A percentile compares a stretch with the other conserved stretches of the same genome.
Conservation (phyloP, 305 asterid species). For the Solanum aculeatissimum region DNA sequence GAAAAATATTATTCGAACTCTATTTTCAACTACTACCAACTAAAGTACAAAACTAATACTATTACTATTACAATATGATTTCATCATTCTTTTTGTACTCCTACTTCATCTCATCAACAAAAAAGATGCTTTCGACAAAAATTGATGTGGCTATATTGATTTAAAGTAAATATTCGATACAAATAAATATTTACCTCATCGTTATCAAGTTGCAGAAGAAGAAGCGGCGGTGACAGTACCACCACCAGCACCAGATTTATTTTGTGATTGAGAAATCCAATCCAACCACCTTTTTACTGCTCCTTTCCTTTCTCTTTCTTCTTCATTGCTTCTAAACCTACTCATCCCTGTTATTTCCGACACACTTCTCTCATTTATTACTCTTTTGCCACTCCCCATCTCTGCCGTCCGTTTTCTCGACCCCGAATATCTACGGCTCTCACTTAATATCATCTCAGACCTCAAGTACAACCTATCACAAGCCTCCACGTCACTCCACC, state of each 20-base stretch:
- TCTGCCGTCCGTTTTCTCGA: neutral
- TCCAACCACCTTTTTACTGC: conserved; percentile 68
- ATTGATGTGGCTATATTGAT: neutral
- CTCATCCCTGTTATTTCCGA: conserved; percentile 79
- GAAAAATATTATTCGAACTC: neutral
- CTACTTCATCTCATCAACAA: neutral
- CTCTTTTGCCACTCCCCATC: conserved; percentile 27
- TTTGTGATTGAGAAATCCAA: conserved; percentile 67
- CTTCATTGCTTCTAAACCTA: conserved; percentile 49
- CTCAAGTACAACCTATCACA: conserved; percentile 38
- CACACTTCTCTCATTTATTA: conserved; percentile 66
- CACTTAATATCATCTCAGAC: conserved; percentile 43
- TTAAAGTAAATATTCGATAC: neutral
- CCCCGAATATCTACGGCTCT: conserved; percentile 10
- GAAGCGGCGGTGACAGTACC: neutral
- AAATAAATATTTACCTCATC: neutral
- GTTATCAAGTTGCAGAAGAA: neutral
- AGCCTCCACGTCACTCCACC: conserved; percentile 77
- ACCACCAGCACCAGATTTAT: neutral
- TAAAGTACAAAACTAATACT: neutral
- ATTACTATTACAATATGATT: neutral
- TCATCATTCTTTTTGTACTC: neutral
- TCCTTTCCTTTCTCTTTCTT: conserved; percentile 28
- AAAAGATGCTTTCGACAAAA: neutral
- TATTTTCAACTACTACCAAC: neutral